Conservation (phyloP, 2,329 filamentous ascomycete species). For the Epichloe sibirici region DNA sequence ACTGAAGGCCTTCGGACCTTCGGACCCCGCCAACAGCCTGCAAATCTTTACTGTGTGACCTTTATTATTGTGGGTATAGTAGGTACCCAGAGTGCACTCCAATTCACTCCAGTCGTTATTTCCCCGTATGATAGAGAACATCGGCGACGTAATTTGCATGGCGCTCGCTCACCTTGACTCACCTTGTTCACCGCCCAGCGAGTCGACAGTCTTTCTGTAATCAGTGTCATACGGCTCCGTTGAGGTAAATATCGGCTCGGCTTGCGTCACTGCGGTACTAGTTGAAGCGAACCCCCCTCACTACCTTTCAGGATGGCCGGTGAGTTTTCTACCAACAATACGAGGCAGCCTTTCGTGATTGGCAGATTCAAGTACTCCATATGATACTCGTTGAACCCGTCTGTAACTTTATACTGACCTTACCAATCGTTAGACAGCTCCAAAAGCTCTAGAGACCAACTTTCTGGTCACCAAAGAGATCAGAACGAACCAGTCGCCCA, state of each 20-base stretch:
- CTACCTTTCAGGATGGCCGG: slow-evolving; percentile 1
- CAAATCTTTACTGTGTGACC: not conserved
- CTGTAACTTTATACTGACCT: not conserved
- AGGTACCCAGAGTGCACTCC: not conserved
- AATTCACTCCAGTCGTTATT: not conserved
- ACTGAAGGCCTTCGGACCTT: not conserved
- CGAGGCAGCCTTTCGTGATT: not conserved
- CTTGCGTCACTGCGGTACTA: not conserved
- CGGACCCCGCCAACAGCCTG: slow-evolving; percentile 8
- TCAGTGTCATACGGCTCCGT: not conserved
- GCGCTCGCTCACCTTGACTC: not conserved
- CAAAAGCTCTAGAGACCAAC: not conserved
- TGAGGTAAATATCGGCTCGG: not conserved
- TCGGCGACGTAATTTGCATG: not conserved
- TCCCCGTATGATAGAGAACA: not conserved
- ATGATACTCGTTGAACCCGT: not conserved
- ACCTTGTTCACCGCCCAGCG: not conserved
- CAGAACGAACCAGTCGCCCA: not conserved
- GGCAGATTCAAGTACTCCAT: not conserved
- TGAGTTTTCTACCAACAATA: slow-evolving; percentile 1
- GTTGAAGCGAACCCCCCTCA: not conserved
- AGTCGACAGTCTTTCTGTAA: not conserved
- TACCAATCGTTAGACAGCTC: not conserved
- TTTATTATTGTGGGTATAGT: not conserved
- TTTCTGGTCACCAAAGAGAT: not conserved